Evolutionary conservation across 1,139 yeast genomes (phyloP), one percentile per base, ranked within the genome.

Genomic region (Geotrichum europaeum): DNA sequence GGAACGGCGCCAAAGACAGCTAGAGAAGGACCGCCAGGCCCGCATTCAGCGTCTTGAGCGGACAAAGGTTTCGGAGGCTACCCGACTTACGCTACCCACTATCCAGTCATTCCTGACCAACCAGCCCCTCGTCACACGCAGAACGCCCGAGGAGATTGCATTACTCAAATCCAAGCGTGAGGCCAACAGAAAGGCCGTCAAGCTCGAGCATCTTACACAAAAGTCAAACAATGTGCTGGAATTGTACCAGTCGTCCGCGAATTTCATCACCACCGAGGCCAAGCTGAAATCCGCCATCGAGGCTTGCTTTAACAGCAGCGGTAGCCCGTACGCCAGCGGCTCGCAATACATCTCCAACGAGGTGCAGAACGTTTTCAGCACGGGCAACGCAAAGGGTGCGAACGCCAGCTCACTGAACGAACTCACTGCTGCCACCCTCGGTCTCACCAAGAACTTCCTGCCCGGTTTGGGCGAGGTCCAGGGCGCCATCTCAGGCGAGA

Each of bases 51-150:
- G 72, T 20, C 50, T 54, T 36, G 56, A 55, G 32, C 56, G 51
- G 18, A 57, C 61, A 13, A 55, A 54, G 24, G 43, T 53, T 65
- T 77, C 84, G 5, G 79, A 78, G 62, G 85, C 90, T 24, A 80
- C 85, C 54, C 76, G 77, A 67, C 80, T 87, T 68, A 88, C 96
- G 1, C 79, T 89, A 59, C 97, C 97, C 54, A 88, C 96, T 2
- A 79, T 91, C 65, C 92, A 87, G 68, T 79, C 83, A 51, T 66
- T 70, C 30, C 79, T 86, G 65, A 59, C 54, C 18, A 25, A 30
- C 57, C 32, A 58, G 51, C 76, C 87, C 65, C 72, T 90, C 64
- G 82, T 91, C 78, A 81, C 87, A 70, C 81, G 77, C 59, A 81
- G 97, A 73, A 86, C 96, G 0, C 78, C 76, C 45, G 91, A 84